Percentiles rank a stretch among this genome's conserved stretches.
Evolutionary conservation across 345 rosid genomes (phyloP).

Genomic region (Acer saccharum): DNA sequence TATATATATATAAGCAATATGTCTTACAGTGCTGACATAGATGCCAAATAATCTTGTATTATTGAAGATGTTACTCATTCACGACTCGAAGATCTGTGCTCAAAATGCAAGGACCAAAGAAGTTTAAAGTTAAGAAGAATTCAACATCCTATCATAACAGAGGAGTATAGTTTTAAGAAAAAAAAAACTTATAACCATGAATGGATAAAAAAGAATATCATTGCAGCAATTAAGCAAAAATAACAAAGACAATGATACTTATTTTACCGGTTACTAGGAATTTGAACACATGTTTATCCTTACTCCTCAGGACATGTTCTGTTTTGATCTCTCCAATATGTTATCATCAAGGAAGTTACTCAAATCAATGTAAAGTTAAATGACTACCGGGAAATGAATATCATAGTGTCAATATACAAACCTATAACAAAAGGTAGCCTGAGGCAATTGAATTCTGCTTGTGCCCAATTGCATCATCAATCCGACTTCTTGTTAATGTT

Average conservation of each 20-base stretch:
- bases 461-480: too few species aligned
- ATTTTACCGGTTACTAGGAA: too few species aligned
- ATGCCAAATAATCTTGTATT: conserved; percentile 71
- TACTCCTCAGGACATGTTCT: too few species aligned
- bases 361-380: too few species aligned
- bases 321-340: too few species aligned
- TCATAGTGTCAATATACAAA: too few species aligned
- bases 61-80: conserved; percentile 63
- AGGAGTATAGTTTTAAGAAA: neutral
- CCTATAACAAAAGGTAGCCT: too few species aligned
- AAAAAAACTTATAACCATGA: neutral
- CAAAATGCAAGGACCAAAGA: conserved; percentile 13
- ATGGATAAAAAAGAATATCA: neutral
- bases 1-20: neutral
- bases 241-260: conserved; percentile 55
- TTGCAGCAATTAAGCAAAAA: conserved; percentile 22
- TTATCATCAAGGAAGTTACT: too few species aligned
- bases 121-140: neutral
- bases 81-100: conserved; percentile 59
- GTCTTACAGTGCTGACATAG: conserved; percentile 67
- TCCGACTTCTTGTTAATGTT: too few species aligned
- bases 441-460: too few species aligned
- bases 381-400: too few species aligned
- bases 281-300: too few species aligned
- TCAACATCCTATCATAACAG: neutral